These are phyloP conservation scores for Pinus albicaulis DNA, from an alignment of 75 land plant genomes.

Conservation along the genomic window DNA sequence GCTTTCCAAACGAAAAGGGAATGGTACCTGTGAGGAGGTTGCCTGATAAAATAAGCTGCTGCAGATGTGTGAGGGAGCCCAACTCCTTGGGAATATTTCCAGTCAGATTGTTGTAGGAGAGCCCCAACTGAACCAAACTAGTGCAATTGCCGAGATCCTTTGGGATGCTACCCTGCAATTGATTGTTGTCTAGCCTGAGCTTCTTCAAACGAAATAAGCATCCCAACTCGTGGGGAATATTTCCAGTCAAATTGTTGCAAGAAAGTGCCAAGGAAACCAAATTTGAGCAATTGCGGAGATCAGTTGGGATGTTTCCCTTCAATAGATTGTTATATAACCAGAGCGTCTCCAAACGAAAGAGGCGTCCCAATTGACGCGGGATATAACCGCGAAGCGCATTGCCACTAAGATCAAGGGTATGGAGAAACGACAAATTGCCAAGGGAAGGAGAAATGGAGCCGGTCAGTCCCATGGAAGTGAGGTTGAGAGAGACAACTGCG, in stretches of 20 bases:
- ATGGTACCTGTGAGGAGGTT: conserved; percentile 13
- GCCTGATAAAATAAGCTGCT: conserved; percentile 6
- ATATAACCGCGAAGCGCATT: not conserved
- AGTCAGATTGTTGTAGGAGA: conserved; percentile 15
- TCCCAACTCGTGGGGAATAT: not conserved
- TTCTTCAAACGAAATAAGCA: not conserved
- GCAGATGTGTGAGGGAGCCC: conserved; percentile 1
- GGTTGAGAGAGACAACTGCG: not conserved
- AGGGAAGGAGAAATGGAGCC: not conserved
- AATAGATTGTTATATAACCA: not conserved
- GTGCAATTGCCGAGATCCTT: conserved; percentile 9
- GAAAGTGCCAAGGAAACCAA: not conserved
- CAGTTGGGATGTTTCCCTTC: not conserved
- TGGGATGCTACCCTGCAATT: conserved; percentile 30
- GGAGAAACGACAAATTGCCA: not conserved
- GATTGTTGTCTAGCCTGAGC: conserved; percentile 17
- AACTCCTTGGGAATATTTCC: conserved; percentile 23
- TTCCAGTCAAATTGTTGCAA: not conserved
- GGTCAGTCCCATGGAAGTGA: not conserved
- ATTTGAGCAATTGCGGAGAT: not conserved
- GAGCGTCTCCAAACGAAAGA: not conserved
- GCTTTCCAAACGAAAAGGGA: not conserved
- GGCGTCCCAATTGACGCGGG: not conserved
- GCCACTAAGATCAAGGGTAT: not conserved
- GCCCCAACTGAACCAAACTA: conserved; percentile 10